Base-by-base conservation (phyloP, 2,329 filamentous ascomycete species). In the Penicillium brasilianum region DNA sequence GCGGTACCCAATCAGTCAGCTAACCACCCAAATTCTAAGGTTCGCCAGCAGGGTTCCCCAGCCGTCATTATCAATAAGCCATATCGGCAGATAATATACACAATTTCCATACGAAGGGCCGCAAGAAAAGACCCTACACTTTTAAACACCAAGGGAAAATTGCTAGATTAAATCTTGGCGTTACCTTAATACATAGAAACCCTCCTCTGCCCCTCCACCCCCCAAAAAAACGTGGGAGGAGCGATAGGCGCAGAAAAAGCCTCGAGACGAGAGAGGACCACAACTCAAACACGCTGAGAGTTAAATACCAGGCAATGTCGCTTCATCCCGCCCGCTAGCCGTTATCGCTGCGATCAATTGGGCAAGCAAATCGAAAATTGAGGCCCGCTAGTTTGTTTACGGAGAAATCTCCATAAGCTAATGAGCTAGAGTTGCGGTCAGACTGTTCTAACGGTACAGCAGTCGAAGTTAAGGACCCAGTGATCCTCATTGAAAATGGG, bases 371-470 rank as follows among this genome's bases (percentile, higher is more conserved):
- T 68, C 60, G 36, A 65, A 66, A 58, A 54, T 58, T 63, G 58
- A 61, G 62, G 28, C 58, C 59, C 60, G 59, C 64, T 63, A 59
- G 55, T 54, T 51, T 59, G 30, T 48, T 60, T 62, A 37, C 55
- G 59, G 64, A 62, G 37, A 57, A 57, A 56, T 66, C 59, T 56
- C 61, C 49, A 60, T 56, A 37, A 28, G 32, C 53, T 44, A 51
- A 60, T 56, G 32, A 28, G 32, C 53, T 44, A 51, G 57, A 67
- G 36, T 67, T 68, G 66, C 66, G 65, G 66, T 67, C 65, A 68
- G 61, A 61, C 50, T 39, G 34, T 50, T 48, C 55, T n/a, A 66
- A 64, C 53, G 54, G 56, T 37, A 62, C 44, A 36, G 44, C 5
- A 10, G 28, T 34, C 25, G 39, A 60, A 60, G 44, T 60, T 49